phyloP scores from a whole-genome alignment of 129 eudicot species.

The Artemisia argyi region DNA sequence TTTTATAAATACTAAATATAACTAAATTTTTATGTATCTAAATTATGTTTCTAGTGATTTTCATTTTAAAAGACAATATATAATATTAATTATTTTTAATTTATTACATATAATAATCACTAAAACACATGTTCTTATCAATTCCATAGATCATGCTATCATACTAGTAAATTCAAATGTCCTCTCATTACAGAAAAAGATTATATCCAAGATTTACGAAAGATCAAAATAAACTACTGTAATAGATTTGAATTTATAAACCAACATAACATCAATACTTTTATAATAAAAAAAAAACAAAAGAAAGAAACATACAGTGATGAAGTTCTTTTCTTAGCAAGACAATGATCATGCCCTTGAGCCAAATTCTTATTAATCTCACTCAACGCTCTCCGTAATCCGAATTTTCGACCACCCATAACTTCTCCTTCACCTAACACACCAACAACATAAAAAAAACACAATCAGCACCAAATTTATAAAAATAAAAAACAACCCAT shows the following conservation, averaged over 20 bases:
- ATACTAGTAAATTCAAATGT: neutral
- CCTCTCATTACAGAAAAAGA: neutral
- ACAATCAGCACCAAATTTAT: neutral
- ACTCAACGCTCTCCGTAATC: slow-evolving; percentile 68
- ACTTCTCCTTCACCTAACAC: slow-evolving; percentile 31
- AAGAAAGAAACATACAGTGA: slow-evolving; percentile 43
- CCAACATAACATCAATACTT: slow-evolving; percentile 6
- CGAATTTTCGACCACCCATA: slow-evolving; percentile 51
- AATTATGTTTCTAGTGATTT: no score
- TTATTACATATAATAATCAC: no score
- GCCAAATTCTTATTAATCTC: slow-evolving; percentile 62
- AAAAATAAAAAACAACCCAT: slow-evolving; percentile 17
- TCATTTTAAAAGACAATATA: no score
- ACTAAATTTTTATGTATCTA: no score
- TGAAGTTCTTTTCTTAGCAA: slow-evolving; percentile 61
- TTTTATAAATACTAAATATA: no score
- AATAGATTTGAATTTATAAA: neutral
- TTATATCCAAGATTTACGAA: neutral
- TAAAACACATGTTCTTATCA: no score
- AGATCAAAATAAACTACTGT: neutral
- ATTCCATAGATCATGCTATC: no score
- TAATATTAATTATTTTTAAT: no score
- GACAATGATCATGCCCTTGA: slow-evolving; percentile 44
- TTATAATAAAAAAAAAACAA: neutral
- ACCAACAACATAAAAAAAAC: slow-evolving; percentile 5